Conservation (phyloP, 345 rosid species). For the Populus alba region DNA sequence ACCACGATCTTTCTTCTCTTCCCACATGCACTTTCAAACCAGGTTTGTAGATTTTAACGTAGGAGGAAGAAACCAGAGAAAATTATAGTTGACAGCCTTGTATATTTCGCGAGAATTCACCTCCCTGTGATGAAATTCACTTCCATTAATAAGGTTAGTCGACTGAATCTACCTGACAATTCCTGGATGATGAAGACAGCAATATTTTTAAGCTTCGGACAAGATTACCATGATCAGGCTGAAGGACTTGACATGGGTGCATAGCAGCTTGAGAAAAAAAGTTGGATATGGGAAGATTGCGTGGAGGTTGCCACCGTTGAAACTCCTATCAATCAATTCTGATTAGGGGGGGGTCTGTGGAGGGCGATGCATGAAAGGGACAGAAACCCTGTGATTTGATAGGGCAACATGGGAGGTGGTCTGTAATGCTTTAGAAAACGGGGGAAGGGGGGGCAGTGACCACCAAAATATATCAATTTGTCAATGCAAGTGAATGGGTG, state of each 20-base stretch:
- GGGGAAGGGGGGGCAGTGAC: background rate
- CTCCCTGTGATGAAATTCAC: background rate
- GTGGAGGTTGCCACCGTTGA: background rate
- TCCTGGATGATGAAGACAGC: background rate
- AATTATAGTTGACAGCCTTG: too few species aligned
- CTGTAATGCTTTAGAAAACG: background rate
- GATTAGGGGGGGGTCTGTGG: background rate
- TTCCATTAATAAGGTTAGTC: background rate
- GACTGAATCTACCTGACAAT: background rate
- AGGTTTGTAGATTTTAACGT: too few species aligned
- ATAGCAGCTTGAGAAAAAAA: background rate
- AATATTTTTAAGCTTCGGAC: background rate
- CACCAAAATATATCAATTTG: background rate
- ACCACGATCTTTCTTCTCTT: background rate
- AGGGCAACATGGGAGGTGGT: constrained; percentile 4
- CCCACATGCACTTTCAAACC: too few species aligned
- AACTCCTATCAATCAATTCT: background rate
- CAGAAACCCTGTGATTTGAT: background rate
- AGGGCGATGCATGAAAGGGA: background rate
- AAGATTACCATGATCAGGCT: background rate
- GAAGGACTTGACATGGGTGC: background rate
- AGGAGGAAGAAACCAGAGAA: too few species aligned
- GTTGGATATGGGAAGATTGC: background rate
- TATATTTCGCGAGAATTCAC: background rate
- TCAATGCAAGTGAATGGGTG: constrained; percentile 10